Base-by-base conservation (phyloP, 2,329 filamentous ascomycete genomes). In the Alternaria gaisen region DNA sequence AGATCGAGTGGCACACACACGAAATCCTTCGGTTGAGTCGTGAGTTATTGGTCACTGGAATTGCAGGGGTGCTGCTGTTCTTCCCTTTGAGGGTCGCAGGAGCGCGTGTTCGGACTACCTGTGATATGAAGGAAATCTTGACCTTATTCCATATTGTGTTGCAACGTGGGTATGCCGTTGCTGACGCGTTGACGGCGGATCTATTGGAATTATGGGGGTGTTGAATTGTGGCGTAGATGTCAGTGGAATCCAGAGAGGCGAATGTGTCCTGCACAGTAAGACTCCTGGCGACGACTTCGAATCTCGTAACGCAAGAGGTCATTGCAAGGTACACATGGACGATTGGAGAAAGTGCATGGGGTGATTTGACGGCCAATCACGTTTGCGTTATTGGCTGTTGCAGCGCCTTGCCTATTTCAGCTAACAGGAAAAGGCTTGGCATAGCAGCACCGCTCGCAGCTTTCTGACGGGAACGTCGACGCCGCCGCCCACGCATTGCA, bases 81-180 rank as follows among this genome's bases (percentile, higher is more conserved):
- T 72, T 73, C 36, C 72, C 72, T 18, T 46, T 73, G 10, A 61
- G 72, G n/a, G 70, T 74, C 8, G 70, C 70, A 9, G 72, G 72
- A 16, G 72, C 71, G 1, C 63, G 71, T 32, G 67, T 64, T 8
- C 48, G 20, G 14, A 56, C 69, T 18, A 9, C 5, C 4, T 11
- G 10, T 12, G 60, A 60, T 12, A 64, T 58, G 44, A 22, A 54
- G 5, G 48, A 56, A 7, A 67, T 71, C 16, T 41, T 70, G 24
- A 36, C 52, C 12, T 53, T 70, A 4, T 55, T 71, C 14, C 43
- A 51, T 4, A 46, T 34, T n/a, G 66, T 62, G 14, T 36, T 44
- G 10, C 57, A 42, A 22, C 61, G 67, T 16, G 69, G 69, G 14
- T 71, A 71, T 47, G 58, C 65, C 28, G 67, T 69, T 20, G 67